These are phyloP conservation scores for Plasmodium berghei DNA, from an alignment of 169 alveolate species.

Conservation along the genomic window DNA sequence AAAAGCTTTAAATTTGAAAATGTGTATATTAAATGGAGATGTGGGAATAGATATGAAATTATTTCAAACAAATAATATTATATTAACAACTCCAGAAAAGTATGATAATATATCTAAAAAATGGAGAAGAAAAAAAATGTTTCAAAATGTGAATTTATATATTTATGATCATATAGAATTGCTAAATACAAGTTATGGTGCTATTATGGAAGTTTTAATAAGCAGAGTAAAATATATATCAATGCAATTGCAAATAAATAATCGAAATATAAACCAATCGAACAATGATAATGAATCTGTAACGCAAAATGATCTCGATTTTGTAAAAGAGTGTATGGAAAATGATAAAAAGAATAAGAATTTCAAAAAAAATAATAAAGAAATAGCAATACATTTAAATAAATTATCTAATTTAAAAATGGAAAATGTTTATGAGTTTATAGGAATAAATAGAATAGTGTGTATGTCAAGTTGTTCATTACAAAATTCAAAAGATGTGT, in stretches of 20 bases:
- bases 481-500: constrained; percentile 87
- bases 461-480: constrained; percentile 70
- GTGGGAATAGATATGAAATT: constrained; percentile 87
- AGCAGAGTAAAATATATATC: constrained; percentile 95
- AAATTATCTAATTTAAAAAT: constrained; percentile 15
- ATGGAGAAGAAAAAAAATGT: constrained; percentile 89
- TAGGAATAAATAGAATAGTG: constrained; percentile 61
- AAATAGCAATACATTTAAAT: not conserved
- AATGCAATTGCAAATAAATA: constrained; percentile 85
- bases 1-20: constrained; percentile 24
- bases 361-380: not conserved
- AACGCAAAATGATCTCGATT: not conserved
- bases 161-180: constrained; percentile 96
- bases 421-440: constrained; percentile 12
- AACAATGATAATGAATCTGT: not conserved
- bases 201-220: constrained; percentile 94
- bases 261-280: not conserved
- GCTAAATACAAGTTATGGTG: constrained; percentile 89
- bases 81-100: constrained; percentile 93
- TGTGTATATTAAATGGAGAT: constrained; percentile 90
- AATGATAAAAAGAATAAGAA: not conserved
- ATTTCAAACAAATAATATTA: constrained; percentile 86
- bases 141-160: constrained; percentile 90
- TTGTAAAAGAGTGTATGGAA: constrained; percentile 2
- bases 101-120: constrained; percentile 95